These are phyloP conservation scores for Picea abies DNA, from an alignment of 83 land plant species.

Conservation along the genomic window DNA sequence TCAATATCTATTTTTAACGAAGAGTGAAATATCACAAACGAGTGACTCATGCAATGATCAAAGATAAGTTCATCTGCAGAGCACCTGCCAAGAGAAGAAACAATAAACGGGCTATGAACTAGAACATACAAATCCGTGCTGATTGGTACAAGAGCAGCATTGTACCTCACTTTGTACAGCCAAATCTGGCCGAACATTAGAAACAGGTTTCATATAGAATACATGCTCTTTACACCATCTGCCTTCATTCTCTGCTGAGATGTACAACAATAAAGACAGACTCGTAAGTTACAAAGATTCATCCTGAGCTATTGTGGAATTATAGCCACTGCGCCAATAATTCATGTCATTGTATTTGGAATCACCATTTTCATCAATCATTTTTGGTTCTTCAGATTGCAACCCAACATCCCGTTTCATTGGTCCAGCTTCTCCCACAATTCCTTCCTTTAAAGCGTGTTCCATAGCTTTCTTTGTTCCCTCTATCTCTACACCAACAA, in stretches of 20 bases:
- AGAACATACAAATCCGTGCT: slow-evolving; percentile 14
- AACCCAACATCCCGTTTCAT: not conserved
- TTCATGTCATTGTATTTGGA: slow-evolving; percentile 10
- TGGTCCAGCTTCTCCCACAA: slow-evolving; percentile 17
- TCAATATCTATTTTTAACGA: slow-evolving; percentile 14
- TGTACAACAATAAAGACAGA: slow-evolving; percentile 17
- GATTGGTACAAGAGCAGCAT: slow-evolving; percentile 17
- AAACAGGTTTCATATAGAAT: slow-evolving; percentile 7
- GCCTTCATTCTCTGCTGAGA: slow-evolving; percentile 9
- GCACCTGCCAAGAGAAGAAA: not conserved
- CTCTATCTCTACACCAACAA: slow-evolving; percentile 17
- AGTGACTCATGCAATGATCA: slow-evolving; percentile 11
- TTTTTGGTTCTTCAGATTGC: slow-evolving; percentile 1
- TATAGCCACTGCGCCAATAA: slow-evolving; percentile 17
- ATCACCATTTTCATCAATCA: slow-evolving; percentile 12
- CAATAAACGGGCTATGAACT: slow-evolving; percentile 17
- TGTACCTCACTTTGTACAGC: slow-evolving; percentile 9
- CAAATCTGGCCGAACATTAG: slow-evolving; percentile 14
- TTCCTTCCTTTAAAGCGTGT: slow-evolving; percentile 16
- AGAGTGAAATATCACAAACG: not conserved
- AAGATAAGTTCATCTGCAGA: slow-evolving; percentile 15
- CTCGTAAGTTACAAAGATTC: slow-evolving; percentile 9
- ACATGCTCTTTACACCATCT: slow-evolving; percentile 17
- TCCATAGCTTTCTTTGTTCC: slow-evolving; percentile 17
- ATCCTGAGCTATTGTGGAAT: slow-evolving; percentile 2